Evolutionary conservation across 192 early-diverging fungal genomes (phyloP).

Genomic region (Gonapodya prolifera): DNA sequence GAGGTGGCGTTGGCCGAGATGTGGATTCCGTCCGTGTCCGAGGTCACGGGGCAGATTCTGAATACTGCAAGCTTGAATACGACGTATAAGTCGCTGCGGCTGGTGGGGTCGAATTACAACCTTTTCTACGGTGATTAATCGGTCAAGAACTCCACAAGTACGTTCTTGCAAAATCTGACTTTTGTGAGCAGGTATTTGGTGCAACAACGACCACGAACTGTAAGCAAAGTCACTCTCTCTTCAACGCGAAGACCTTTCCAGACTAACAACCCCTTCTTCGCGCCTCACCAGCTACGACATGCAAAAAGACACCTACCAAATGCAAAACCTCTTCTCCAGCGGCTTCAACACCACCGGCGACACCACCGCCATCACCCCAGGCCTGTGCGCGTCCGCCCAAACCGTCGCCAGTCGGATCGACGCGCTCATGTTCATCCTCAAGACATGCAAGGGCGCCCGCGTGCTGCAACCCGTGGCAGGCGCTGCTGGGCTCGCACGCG

Average conservation of each 20-base stretch:
- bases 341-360: too few relatives aligned
- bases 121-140: background rate
- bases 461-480: conserved; percentile 43
- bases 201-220: conserved; percentile 39
- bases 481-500: conserved; percentile 24
- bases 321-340: conserved; percentile 37
- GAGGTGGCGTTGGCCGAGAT: too few relatives aligned
- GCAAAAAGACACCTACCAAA: conserved; percentile 40
- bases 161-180: conserved; percentile 18
- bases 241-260: too few relatives aligned
- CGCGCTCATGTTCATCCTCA: conserved; percentile 33
- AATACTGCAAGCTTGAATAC: conserved; percentile 15
- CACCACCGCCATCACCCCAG: too few relatives aligned
- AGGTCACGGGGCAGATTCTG: conserved; percentile 26
- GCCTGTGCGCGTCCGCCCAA: too few relatives aligned
- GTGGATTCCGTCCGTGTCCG: conserved; percentile 35
- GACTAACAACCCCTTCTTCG: background rate
- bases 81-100: conserved; percentile 34
- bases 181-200: conserved; percentile 37
- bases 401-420: conserved; percentile 38
- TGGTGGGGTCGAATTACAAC: conserved; percentile 27
- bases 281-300: conserved; percentile 19
- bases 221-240: too few relatives aligned
- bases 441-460: conserved; percentile 34
- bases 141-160: background rate